Percentiles rank a stretch among this genome's conserved stretches.
These are phyloP conservation scores for Hypoxylon sp. DNA, from an alignment of 2,329 filamentous ascomycete genomes.

Conservation along the genomic window DNA sequence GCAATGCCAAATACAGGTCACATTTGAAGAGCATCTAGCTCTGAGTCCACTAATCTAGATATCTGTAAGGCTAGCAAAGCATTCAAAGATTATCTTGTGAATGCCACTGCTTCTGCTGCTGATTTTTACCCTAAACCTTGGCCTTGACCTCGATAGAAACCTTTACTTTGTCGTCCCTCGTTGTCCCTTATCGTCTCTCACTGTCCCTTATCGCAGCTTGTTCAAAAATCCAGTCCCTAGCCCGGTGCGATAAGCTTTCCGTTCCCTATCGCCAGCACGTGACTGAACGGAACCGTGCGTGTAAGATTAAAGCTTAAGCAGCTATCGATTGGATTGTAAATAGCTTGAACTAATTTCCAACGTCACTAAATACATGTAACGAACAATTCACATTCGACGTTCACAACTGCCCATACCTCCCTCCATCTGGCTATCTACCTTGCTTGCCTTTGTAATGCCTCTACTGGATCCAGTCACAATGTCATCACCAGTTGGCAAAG, in stretches of 20 bases:
- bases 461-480: slow-evolving; percentile 57
- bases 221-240: too few relatives aligned
- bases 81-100: background rate
- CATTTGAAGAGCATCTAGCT: too few relatives aligned
- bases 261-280: background rate
- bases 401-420: background rate
- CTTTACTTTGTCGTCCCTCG: too few relatives aligned
- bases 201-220: background rate
- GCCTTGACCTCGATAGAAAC: background rate
- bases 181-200: background rate
- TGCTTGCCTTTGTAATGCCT: slow-evolving; percentile 47
- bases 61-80: background rate
- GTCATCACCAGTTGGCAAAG: slow-evolving; percentile 53
- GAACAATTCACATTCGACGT: slow-evolving; percentile 1
- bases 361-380: slow-evolving; percentile 2
- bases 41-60: too few relatives aligned
- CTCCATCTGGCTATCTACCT: background rate
- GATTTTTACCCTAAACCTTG: background rate
- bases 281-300: background rate
- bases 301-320: background rate
- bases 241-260: background rate
- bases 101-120: background rate
- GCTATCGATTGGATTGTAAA: background rate
- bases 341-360: slow-evolving; percentile 3
- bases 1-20: too few relatives aligned